Percentiles rank a stretch among this genome's conserved stretches.
Conservation (phyloP, 352 stramenopile species). For the Globisporangium perplexum region DNA sequence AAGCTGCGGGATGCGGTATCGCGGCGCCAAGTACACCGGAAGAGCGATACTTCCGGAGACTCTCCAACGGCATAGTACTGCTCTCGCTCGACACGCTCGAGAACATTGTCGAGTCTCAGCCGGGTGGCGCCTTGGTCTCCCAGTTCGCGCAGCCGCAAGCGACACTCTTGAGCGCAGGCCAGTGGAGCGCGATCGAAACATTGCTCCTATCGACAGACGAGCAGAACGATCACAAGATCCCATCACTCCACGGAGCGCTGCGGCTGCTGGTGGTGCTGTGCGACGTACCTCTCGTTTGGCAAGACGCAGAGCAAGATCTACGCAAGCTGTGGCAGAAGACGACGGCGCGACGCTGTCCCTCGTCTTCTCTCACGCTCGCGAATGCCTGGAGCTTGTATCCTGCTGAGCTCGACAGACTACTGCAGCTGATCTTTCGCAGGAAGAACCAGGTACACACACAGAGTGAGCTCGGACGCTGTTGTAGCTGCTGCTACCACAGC, state of each 20-base stretch:
- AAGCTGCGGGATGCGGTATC: conserved; percentile 22
- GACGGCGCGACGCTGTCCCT: not conserved
- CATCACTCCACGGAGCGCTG: not conserved
- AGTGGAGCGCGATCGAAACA: conserved; percentile 34
- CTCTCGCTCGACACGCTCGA: conserved; percentile 43
- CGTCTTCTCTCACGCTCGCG: not conserved
- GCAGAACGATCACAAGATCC: not conserved
- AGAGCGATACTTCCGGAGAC: conserved; percentile 22
- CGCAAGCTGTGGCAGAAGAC: conserved; percentile 17
- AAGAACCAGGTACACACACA: conserved; percentile 17
- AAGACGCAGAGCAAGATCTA: conserved; percentile 8
- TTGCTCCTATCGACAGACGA: conserved; percentile 3
- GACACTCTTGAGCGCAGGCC: conserved; percentile 18
- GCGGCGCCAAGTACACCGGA: conserved; percentile 1
- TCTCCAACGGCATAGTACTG: conserved; percentile 20
- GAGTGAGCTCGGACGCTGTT: not conserved
- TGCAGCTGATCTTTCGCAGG: conserved; percentile 34
- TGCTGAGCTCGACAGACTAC: conserved; percentile 25
- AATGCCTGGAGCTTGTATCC: conserved; percentile 34
- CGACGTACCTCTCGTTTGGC: conserved; percentile 46
- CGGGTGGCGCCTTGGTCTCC: not conserved
- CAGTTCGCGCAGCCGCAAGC: conserved; percentile 26
- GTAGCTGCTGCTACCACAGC: not conserved
- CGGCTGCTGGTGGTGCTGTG: conserved; percentile 41
- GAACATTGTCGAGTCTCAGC: conserved; percentile 9